Evolutionary conservation across 441 rosid genomes (phyloP).

Genomic region (Omphalea diandra): DNA sequence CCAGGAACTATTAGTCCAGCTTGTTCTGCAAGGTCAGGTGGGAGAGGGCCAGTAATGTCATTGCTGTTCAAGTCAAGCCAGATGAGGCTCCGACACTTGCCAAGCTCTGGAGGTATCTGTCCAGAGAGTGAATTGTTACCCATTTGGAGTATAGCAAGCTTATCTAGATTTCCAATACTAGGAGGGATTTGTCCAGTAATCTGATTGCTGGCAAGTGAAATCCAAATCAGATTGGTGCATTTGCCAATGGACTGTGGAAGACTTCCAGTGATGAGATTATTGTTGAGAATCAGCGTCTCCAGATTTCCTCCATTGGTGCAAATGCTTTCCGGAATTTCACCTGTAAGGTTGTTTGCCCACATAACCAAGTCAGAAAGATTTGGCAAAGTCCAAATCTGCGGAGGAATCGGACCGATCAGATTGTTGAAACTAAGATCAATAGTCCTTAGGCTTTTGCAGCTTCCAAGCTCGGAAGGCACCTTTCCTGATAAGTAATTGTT

Average conservation of each 20-base stretch:
- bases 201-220: constrained; percentile 78
- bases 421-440: constrained; percentile 93
- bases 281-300: constrained; percentile 82
- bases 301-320: constrained; percentile 76
- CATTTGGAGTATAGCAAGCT: constrained; percentile 77
- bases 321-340: constrained; percentile 73
- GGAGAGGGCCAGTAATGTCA: constrained; percentile 57
- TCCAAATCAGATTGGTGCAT: constrained; percentile 91
- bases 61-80: constrained; percentile 99
- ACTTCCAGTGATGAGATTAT: constrained; percentile 69
- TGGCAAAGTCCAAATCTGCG: constrained; percentile 69
- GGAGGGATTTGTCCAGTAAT: constrained; percentile 73
- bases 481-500: constrained; percentile 67
- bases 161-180: constrained; percentile 62
- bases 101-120: constrained; percentile 67
- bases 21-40: constrained; percentile 66
- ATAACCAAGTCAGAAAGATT: constrained; percentile 69
- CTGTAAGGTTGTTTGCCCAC: constrained; percentile 89
- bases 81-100: constrained; percentile 71
- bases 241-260: constrained; percentile 67
- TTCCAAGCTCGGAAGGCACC: constrained; percentile 65
- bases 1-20: constrained; percentile 80
- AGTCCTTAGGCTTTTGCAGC: constrained; percentile 63
- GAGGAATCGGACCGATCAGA: constrained; percentile 62
- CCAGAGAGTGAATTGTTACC: constrained; percentile 89